A percentile compares a stretch with the other conserved stretches of the same genome.
These are phyloP conservation scores for Leavenworthia alabamica DNA, from an alignment of 345 rosid species.

Conservation along the genomic window DNA sequence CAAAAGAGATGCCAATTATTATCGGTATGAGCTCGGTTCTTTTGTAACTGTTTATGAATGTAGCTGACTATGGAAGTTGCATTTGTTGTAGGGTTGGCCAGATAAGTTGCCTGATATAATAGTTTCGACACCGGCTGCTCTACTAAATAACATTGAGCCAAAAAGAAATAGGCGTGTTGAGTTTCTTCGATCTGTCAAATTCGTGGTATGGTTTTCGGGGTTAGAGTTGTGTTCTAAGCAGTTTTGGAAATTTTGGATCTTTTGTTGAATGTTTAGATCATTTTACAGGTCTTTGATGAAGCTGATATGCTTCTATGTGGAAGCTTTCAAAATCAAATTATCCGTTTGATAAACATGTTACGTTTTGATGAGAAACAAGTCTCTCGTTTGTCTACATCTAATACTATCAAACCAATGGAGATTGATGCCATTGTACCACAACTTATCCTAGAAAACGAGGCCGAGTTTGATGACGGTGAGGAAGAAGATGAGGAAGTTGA, in stretches of 20 bases:
- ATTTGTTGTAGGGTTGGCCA: conserved; percentile 83
- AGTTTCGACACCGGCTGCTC: conserved; percentile 89
- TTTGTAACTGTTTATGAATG: not conserved
- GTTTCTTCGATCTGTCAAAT: conserved; percentile 62
- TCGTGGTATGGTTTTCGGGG: conserved; percentile 51
- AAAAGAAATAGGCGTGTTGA: conserved; percentile 42
- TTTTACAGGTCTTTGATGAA: conserved; percentile 87
- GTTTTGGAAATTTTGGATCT: not conserved
- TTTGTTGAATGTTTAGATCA: conserved; percentile 5
- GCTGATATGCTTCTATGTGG: conserved; percentile 97
- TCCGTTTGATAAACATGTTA: conserved; percentile 74
- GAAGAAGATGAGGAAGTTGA: conserved; percentile 37
- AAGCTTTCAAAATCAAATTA: conserved; percentile 81
- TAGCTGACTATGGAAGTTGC: conserved; percentile 1
- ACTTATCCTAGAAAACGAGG: conserved; percentile 16
- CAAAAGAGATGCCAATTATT: not conserved
- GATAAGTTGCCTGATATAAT: conserved; percentile 58
- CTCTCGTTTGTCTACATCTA: conserved; percentile 40
- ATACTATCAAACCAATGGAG: conserved; percentile 27
- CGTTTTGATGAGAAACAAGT: conserved; percentile 72
- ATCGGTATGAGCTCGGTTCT: not conserved
- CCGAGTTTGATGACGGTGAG: conserved; percentile 30
- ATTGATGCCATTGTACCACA: conserved; percentile 26
- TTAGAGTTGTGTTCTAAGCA: conserved; percentile 17
- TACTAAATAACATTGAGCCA: conserved; percentile 69